These are phyloP conservation scores for Aspergillus glaucus DNA, from an alignment of 2,329 filamentous ascomycete species.

Conservation along the genomic window DNA sequence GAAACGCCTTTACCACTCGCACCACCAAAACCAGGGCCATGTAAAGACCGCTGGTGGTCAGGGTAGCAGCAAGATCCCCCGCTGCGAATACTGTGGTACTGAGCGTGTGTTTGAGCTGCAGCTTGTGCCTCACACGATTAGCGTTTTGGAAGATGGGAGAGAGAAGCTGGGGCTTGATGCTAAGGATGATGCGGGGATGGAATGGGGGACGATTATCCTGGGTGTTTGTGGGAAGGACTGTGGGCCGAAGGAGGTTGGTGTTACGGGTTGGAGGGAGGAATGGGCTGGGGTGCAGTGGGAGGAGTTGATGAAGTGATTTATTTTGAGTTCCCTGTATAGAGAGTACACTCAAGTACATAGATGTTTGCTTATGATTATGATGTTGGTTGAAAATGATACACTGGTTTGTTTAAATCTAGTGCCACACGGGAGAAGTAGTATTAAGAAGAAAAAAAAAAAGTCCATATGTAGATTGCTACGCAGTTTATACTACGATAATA, in stretches of 20 bases:
- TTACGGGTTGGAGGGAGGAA: conserved; percentile 79
- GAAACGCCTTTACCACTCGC: conserved; percentile 46
- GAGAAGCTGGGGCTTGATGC: conserved; percentile 53
- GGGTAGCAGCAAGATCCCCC: conserved; percentile 52
- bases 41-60: conserved; percentile 20
- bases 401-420: too few relatives aligned
- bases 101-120: conserved; percentile 84
- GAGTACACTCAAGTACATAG: background rate
- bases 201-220: conserved; percentile 91
- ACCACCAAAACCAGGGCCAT: conserved; percentile 4
- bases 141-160: conserved; percentile 73
- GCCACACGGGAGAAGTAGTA: too few relatives aligned
- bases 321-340: background rate
- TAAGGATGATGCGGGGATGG: conserved; percentile 70
- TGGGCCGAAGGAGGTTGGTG: conserved; percentile 54
- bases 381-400: too few relatives aligned
- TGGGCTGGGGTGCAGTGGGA: conserved; percentile 99
- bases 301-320: conserved; percentile 43
- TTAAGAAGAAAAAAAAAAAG: too few relatives aligned
- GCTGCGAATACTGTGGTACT: conserved; percentile 69
- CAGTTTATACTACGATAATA: background rate
- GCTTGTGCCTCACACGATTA: conserved; percentile 83
- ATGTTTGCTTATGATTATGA: background rate
- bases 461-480: background rate
- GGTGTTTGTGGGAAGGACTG: conserved; percentile 81